Base-by-base conservation (phyloP, 1,284 basidiomycete genomes). In the Cutaneotrichosporon sp. region DNA sequence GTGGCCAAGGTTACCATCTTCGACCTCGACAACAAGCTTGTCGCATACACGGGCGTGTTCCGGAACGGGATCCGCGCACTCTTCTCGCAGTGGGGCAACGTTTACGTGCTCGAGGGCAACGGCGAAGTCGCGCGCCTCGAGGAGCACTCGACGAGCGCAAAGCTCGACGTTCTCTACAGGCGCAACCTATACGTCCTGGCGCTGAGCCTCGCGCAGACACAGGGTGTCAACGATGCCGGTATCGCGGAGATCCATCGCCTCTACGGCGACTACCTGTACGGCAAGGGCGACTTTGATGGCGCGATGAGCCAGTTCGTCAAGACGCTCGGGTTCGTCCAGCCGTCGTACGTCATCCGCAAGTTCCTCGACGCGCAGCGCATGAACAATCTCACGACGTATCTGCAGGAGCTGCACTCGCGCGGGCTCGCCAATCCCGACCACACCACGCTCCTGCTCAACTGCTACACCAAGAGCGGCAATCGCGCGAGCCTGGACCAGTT, bases 311-410 rank as follows among this genome's bases (percentile, higher is more conserved):
- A 97, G 74, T 99, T 91, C 72, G 82, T 95, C 51, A 87, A 91
- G 76, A 98, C 95, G 0, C 89, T 98, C 27, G 93, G 95, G 0
- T 82, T 87, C 59, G 83, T 97, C 0, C 91, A 94, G 68, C 92
- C 95, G 0, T 97, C 93, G 74, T 97, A 97, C 79, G 92, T 99
- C 22, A 95, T 99, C 63, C 87, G 97, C 68, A 97, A 97, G 92
- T 98, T 95, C 79, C 86, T 99, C 43, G 95, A 97, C 70, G 93
- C 95, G 0, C 95, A 99, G 76, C 83, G 95, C 4, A 97, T 98
- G 59, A 89, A 92, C 63, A 93, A 95, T 73, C 88, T 99, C 55
- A 94, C 92, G 16, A 91, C 90, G 1, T 99, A 98, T 76, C 84
- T 99, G 1, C 94, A 99, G 84, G 95, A 97, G 75, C 83, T 99